These are phyloP conservation scores for Pinus albicaulis DNA, from an alignment of 75 land plant genomes.

Conservation along the genomic window DNA sequence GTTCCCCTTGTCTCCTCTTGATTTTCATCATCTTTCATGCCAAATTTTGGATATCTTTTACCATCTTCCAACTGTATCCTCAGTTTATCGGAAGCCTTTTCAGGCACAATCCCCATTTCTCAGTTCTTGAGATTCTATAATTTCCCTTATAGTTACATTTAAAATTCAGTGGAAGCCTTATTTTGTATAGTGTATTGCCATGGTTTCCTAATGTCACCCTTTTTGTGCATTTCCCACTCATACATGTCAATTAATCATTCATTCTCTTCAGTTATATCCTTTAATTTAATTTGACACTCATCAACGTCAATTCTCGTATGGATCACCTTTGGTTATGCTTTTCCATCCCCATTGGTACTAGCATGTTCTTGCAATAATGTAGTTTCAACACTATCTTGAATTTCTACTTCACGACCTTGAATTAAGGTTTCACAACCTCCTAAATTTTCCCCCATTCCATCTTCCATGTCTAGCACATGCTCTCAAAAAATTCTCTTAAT, in stretches of 20 bases:
- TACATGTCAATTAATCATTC: constrained; percentile 48
- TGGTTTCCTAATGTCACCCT: constrained; percentile 39
- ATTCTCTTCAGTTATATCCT: constrained; percentile 62
- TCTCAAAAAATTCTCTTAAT: constrained; percentile 9
- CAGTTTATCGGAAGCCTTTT: background rate
- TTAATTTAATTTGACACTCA: constrained; percentile 39
- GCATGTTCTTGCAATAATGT: background rate
- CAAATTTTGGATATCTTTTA: background rate
- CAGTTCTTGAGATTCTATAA: background rate
- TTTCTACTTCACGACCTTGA: constrained; percentile 16
- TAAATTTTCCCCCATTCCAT: background rate
- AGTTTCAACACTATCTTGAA: constrained; percentile 3
- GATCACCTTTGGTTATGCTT: constrained; percentile 9
- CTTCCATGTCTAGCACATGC: background rate
- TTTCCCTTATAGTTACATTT: background rate
- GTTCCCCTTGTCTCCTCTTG: background rate
- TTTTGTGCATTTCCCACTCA: constrained; percentile 70
- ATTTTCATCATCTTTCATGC: too few species aligned
- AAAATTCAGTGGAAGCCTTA: background rate
- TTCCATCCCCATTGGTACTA: background rate
- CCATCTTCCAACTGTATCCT: background rate
- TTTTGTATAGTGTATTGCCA: background rate
- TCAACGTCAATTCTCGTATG: constrained; percentile 14
- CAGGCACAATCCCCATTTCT: background rate
- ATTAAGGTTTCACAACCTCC: constrained; percentile 14